Evolutionary conservation across 83 land plant genomes (phyloP), one percentile per base, ranked within the genome.

Genomic region (Diphasiastrum complanatum): DNA sequence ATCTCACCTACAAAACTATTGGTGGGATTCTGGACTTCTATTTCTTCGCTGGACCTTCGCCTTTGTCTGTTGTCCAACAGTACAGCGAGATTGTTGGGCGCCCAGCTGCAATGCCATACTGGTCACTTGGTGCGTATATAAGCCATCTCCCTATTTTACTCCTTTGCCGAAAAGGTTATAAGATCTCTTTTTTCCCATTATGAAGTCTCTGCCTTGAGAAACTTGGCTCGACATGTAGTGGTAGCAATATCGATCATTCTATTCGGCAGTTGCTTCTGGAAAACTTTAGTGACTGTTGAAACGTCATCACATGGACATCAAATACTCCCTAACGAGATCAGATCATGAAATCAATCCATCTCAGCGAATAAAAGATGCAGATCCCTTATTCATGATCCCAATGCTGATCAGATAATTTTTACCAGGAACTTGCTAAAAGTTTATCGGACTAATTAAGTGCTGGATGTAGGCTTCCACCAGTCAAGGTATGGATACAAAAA

Each of bases 391-490:
- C 8, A n/a, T n/a, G n/a, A n/a, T n/a, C n/a, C n/a, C n/a, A n/a
- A n/a, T n/a, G n/a, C n/a, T n/a, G n/a, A n/a, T n/a, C n/a, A n/a
- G n/a, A n/a, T n/a, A n/a, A n/a, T n/a, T n/a, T n/a, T n/a, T n/a
- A n/a, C n/a, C n/a, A n/a, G n/a, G n/a, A n/a, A n/a, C n/a, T n/a
- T n/a, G n/a, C n/a, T n/a, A n/a, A n/a, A n/a, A n/a, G n/a, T n/a
- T n/a, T n/a, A n/a, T n/a, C n/a, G n/a, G n/a, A n/a, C n/a, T n/a
- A n/a, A n/a, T n/a, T n/a, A n/a, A n/a, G n/a, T n/a, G n/a, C n/a
- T n/a, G n/a, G n/a, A n/a, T 56, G 47, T 28, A 89, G 85, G 96
- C 24, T 86, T 90, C 64, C 97, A 86, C 41, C 93, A 86, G 61
- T 90, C 89, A 50, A 48, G 79, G 10, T 86, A 72, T 38, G 93